Percentiles rank a stretch among this genome's conserved stretches.
Conservation (phyloP, 2,329 filamentous ascomycete genomes). For the Calonectria fujianensis region DNA sequence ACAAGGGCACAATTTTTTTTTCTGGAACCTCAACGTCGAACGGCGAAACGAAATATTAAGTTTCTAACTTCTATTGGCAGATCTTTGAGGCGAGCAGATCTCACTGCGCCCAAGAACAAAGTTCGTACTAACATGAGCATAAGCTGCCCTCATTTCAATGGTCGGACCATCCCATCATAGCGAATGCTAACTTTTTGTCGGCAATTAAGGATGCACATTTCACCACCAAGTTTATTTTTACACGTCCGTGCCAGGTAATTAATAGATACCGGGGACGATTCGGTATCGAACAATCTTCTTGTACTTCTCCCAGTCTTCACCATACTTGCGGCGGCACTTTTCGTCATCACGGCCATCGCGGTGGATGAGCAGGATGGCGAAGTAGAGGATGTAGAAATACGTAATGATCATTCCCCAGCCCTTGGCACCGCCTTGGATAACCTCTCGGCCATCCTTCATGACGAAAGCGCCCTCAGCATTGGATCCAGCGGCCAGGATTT, state of each 20-base stretch:
- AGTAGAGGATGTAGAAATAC: constrained; percentile 97
- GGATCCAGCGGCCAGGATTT: constrained; percentile 76
- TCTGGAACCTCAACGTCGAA: constrained; percentile 33
- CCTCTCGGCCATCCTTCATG: constrained; percentile 76
- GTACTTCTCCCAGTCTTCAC: constrained; percentile 93
- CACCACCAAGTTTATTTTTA: neutral
- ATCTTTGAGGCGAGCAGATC: constrained; percentile 39
- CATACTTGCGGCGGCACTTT: constrained; percentile 94
- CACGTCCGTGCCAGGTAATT: constrained; percentile 40
- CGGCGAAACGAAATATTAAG: constrained; percentile 29
- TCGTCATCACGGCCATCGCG: constrained; percentile 91
- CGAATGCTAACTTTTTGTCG: neutral
- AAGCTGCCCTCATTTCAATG: constrained; percentile 5
- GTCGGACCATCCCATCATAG: constrained; percentile 6
- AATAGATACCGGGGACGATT: constrained; percentile 92
- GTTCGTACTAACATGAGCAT: neutral
- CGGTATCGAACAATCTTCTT: constrained; percentile 86
- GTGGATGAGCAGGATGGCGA: constrained; percentile 89
- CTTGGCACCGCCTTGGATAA: constrained; percentile 82
- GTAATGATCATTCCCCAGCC: constrained; percentile 93
- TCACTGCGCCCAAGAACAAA: constrained; percentile 21
- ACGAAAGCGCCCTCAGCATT: constrained; percentile 72
- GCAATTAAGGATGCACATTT: neutral
- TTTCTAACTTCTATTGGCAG: constrained; percentile 21
- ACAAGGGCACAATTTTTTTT: constrained; percentile 2